Conservation (phyloP, 2,329 filamentous ascomycete genomes). For the Zymoseptoria tritici region DNA sequence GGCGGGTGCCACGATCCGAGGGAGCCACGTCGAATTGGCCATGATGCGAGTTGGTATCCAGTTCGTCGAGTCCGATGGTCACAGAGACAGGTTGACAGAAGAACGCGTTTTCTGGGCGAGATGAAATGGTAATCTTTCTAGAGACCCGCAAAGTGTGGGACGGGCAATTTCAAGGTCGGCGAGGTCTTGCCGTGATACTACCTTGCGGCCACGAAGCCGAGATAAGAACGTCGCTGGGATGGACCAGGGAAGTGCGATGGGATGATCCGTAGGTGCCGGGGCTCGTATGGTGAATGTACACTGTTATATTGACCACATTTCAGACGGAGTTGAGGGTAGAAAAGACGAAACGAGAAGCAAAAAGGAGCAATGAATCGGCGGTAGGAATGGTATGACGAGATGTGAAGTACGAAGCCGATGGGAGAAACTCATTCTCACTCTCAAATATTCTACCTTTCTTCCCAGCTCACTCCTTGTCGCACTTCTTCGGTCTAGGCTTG, state of each 20-base stretch:
- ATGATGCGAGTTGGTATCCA: not conserved
- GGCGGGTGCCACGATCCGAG: not conserved
- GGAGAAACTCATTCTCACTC: no score
- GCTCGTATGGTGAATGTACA: not conserved
- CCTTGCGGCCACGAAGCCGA: not conserved
- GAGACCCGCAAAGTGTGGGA: not conserved
- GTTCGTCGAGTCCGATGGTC: not conserved
- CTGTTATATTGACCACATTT: not conserved
- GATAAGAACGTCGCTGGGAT: not conserved
- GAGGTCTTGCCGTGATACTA: not conserved
- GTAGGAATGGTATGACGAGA: no score
- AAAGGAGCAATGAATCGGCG: not conserved
- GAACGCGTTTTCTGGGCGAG: not conserved
- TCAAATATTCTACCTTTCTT: not conserved
- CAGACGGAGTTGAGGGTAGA: not conserved
- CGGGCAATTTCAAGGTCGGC: not conserved
- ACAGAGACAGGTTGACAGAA: not conserved
- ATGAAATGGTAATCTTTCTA: not conserved
- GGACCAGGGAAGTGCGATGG: not conserved
- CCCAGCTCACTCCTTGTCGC: not conserved
- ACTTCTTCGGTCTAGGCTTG: not conserved
- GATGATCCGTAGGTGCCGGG: not conserved
- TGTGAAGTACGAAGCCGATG: no score
- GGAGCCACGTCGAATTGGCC: conserved; percentile 6
- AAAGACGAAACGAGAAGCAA: not conserved